These are phyloP conservation scores for Casuarina equisetifolia DNA, from an alignment of 306 rosid genomes.

Conservation along the genomic window DNA sequence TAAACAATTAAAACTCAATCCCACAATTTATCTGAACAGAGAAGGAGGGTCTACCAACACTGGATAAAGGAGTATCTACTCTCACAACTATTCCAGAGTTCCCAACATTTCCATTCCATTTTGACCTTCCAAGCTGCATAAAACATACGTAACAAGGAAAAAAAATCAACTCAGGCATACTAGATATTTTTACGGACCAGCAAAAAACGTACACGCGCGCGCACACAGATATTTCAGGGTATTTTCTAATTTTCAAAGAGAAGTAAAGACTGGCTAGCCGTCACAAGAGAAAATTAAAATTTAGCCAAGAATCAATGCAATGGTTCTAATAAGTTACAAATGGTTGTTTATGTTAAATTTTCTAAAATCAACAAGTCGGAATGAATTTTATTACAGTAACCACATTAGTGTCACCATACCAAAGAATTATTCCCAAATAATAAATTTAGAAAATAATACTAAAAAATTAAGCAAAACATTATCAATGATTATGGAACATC, in stretches of 20 bases:
- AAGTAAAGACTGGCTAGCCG: not conserved
- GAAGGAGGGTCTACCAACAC: conserved; percentile 71
- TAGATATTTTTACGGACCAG: not conserved
- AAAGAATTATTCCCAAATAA: not conserved
- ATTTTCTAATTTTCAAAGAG: not conserved
- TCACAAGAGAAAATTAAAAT: not conserved
- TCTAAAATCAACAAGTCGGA: not conserved
- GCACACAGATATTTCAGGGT: too few species aligned
- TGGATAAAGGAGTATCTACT: conserved; percentile 72
- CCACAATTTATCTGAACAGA: conserved; percentile 89
- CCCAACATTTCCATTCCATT: conserved; percentile 97
- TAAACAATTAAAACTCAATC: conserved; percentile 61
- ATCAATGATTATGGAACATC: not conserved
- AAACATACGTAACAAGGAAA: not conserved
- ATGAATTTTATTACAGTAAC: not conserved
- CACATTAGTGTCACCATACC: too few species aligned
- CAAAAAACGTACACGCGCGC: not conserved
- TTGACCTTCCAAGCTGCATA: conserved; percentile 87
- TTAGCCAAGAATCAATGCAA: conserved; percentile 2
- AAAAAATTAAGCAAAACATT: not conserved
- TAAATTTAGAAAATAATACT: not conserved
- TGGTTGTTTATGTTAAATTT: not conserved
- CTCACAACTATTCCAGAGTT: conserved; percentile 75
- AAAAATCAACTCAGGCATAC: not conserved
- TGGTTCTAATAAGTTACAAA: not conserved